These are phyloP conservation scores for Dactylellina leptospora DNA, from an alignment of 2,329 filamentous ascomycete species.

Conservation along the genomic window DNA sequence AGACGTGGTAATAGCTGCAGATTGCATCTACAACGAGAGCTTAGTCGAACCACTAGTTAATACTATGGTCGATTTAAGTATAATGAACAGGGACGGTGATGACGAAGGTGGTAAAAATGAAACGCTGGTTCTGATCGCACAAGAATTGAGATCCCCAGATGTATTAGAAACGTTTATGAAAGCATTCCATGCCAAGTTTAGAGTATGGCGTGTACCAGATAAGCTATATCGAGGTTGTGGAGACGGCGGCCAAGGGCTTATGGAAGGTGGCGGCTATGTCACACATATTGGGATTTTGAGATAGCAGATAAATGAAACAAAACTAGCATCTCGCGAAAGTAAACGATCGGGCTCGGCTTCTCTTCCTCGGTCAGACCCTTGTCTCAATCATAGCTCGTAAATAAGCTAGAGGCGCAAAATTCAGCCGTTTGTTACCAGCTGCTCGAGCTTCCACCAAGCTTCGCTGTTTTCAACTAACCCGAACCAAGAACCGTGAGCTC, in stretches of 20 bases:
- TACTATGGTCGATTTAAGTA: constrained; percentile 79
- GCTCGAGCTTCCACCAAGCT: background rate
- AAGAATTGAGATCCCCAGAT: constrained; percentile 84
- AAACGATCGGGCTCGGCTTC: too few species aligned
- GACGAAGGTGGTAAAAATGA: constrained; percentile 42
- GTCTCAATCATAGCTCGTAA: background rate
- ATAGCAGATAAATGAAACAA: background rate
- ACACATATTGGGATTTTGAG: constrained; percentile 79
- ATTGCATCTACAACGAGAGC: constrained; percentile 94
- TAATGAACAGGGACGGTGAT: constrained; percentile 60
- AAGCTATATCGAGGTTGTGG: constrained; percentile 68
- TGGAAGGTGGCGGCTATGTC: constrained; percentile 72
- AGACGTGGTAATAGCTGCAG: constrained; percentile 81
- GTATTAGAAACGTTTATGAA: constrained; percentile 85
- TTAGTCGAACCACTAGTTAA: constrained; percentile 83
- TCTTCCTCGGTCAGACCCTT: background rate
- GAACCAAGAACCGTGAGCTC: too few species aligned
- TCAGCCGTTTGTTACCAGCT: constrained; percentile 51
- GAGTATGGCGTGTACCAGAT: constrained; percentile 79
- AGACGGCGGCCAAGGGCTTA: constrained; percentile 56
- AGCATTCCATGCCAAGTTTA: constrained; percentile 73
- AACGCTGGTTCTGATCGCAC: constrained; percentile 81
- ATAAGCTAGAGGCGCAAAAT: constrained; percentile 10
- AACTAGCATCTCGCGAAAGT: too few species aligned
- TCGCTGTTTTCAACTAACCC: too few species aligned